Evolutionary conservation across 2,329 filamentous ascomycete species (phyloP), one percentile per base, ranked within the genome.

Genomic region (Lomentospora prolificans): DNA sequence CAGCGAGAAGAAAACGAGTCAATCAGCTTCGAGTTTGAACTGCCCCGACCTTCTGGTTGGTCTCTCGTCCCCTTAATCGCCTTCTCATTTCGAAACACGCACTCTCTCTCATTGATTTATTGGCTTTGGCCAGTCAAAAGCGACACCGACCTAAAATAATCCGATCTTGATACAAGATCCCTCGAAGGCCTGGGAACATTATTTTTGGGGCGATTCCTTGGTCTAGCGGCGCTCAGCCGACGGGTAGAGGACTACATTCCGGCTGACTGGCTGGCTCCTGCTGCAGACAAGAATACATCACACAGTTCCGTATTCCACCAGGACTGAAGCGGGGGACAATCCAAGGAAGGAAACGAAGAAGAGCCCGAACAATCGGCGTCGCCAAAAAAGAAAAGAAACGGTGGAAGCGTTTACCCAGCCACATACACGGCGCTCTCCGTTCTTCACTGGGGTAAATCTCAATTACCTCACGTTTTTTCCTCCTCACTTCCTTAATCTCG

Each of bases 1-100:
- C 64, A 62, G 57, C 54, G 36, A 46, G 46, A 28, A 51, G 48
- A 51, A 41, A 56, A 56, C 54, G 54, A 56, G 33, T 56, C 54
- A 56, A 56, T 56, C 54, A 56, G 54, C 27, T 50, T 56, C 54
- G 54, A 51, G 46, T 39, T 31, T 56, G 14, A 44, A 56, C 30
- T 25, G 25, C 54, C 22, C 27, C 54, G 46, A 51, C 46, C 19
- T 25, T 56, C 54, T 51, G 53, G 53, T 55, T 55, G 53, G 53
- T 51, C 53, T 55, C 31, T 25, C 14, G n/a, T 27, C 39, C 36
- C 52, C 52, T 28, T 54, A 17, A 30, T 22, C 31, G 30, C 19
- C 31, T 31, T 41, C 46, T 51, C 50, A 55, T 56, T 56, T 56
- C 54, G 54, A 56, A 56, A 56, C 54, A 51, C 36, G 28, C 52